These are phyloP conservation scores for Leishmania tarentolae DNA, from an alignment of 208 protist species.

Conservation along the genomic window DNA sequence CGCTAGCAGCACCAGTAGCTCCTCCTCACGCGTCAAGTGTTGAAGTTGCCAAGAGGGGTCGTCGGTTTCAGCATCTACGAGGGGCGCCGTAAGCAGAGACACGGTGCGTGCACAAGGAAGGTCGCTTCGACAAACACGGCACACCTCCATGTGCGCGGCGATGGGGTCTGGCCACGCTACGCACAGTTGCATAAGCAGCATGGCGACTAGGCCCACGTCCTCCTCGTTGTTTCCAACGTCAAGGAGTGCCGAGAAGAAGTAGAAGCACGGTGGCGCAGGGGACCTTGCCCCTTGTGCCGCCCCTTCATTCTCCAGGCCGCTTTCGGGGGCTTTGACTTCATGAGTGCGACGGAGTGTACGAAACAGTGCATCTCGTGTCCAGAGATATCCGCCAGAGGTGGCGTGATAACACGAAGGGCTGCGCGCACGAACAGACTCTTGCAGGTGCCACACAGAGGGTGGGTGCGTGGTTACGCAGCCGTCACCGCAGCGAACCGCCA, in stretches of 20 bases:
- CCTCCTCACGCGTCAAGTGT: slow-evolving; percentile 13
- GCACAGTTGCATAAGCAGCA: slow-evolving; percentile 28
- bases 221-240: slow-evolving; percentile 26
- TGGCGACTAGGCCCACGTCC: slow-evolving; percentile 17
- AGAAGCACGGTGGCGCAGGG: background rate
- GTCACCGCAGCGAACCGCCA: slow-evolving; percentile 14
- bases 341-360: slow-evolving; percentile 3
- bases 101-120: background rate
- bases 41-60: background rate
- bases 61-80: background rate
- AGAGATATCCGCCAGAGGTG: slow-evolving; percentile 23
- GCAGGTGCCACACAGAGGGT: slow-evolving; percentile 34
- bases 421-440: slow-evolving; percentile 8
- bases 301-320: too few species aligned
- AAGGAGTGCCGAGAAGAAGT: slow-evolving; percentile 25
- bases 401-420: slow-evolving; percentile 16
- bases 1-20: slow-evolving; percentile 22
- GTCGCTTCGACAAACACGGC: background rate
- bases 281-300: background rate
- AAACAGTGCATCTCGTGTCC: slow-evolving; percentile 23
- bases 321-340: background rate
- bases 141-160: slow-evolving; percentile 29
- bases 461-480: slow-evolving; percentile 1
- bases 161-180: slow-evolving; percentile 10
- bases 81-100: background rate